Evolutionary conservation across 768 basidiomycete genomes (phyloP).

Genomic region (Fomitopsis pulvina): DNA sequence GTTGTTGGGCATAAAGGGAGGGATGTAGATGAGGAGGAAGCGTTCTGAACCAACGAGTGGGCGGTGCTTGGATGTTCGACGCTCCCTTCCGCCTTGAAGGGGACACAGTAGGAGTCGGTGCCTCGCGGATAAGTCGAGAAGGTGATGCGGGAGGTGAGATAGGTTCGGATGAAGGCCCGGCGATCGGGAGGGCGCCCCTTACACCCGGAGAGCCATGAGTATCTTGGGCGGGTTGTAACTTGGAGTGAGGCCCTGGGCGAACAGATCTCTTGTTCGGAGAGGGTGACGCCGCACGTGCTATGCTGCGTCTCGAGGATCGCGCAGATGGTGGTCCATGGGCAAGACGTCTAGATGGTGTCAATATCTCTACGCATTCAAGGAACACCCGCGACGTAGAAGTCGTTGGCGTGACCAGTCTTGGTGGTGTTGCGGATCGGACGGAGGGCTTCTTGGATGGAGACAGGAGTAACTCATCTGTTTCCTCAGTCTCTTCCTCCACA

Average conservation of each 20-base stretch:
- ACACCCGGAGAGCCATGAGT: neutral
- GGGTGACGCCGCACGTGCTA: neutral
- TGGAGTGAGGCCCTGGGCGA: slow-evolving; percentile 3
- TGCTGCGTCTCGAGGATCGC: slow-evolving; percentile 1
- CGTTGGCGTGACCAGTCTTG: neutral
- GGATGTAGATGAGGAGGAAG: slow-evolving; percentile 37
- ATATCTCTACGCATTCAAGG: slow-evolving; percentile 21
- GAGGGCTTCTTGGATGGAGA: slow-evolving; percentile 4
- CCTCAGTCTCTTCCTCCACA: slow-evolving; percentile 1
- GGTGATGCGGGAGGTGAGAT: neutral
- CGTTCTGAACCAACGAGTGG: slow-evolving; percentile 2
- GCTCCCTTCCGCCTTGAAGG: neutral
- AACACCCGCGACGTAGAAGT: slow-evolving; percentile 14
- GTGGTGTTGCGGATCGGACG: slow-evolving; percentile 6
- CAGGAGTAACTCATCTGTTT: slow-evolving; percentile 8
- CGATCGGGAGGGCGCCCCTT: neutral
- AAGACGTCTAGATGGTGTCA: slow-evolving; percentile 14
- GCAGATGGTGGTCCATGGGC: slow-evolving; percentile 4
- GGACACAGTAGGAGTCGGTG: neutral
- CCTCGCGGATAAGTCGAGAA: neutral
- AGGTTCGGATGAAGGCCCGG: neutral
- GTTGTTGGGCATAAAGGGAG: slow-evolving; percentile 52
- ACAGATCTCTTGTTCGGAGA: neutral
- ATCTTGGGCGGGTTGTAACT: neutral
- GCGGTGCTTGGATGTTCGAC: neutral